These are phyloP conservation scores for Populus davidiana DNA, from an alignment of 345 rosid species.

Conservation along the genomic window DNA sequence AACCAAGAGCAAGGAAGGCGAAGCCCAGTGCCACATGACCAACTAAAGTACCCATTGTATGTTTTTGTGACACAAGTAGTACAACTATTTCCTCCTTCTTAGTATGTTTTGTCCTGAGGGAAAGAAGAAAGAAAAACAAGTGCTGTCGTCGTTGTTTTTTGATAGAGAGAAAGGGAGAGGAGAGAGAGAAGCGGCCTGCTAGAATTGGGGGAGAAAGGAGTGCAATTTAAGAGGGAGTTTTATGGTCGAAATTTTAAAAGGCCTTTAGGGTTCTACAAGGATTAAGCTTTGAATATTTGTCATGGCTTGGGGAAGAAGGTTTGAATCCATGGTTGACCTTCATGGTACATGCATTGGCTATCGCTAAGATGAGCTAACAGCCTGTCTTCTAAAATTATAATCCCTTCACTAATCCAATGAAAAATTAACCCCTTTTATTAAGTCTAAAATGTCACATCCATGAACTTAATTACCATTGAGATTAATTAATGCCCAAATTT, in stretches of 20 bases:
- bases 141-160: background rate
- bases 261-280: conserved; percentile 19
- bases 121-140: background rate
- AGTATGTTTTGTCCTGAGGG: background rate
- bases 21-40: conserved; percentile 78
- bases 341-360: too few relatives aligned
- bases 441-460: too few relatives aligned
- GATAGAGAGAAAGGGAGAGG: background rate
- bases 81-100: background rate
- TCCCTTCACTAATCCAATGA: background rate
- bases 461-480: too few relatives aligned
- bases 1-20: conserved; percentile 59
- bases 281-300: conserved; percentile 10
- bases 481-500: too few relatives aligned
- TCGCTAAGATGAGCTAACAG: background rate
- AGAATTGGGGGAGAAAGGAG: background rate
- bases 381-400: conserved; percentile 16
- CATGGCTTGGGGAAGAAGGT: conserved; percentile 14
- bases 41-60: conserved; percentile 62
- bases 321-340: conserved; percentile 13
- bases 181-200: background rate
- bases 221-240: background rate
- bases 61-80: background rate
- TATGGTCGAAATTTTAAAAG: conserved; percentile 1
- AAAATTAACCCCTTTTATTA: too few relatives aligned